These are phyloP conservation scores for Escovopsis weberi DNA, from an alignment of 2,329 filamentous ascomycete genomes.

Conservation along the genomic window DNA sequence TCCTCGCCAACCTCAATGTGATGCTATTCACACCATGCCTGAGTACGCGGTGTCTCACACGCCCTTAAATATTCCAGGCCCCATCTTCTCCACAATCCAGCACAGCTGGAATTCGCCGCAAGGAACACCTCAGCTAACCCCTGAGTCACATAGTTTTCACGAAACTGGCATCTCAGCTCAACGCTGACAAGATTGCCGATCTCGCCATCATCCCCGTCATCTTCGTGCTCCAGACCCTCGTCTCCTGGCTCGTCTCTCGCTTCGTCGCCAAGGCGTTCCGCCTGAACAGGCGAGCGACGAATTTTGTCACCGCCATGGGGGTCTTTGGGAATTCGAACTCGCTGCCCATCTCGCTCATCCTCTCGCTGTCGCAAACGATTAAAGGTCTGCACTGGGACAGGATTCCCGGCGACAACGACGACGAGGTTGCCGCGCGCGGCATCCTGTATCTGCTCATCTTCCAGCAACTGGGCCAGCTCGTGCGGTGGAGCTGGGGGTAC, in stretches of 20 bases:
- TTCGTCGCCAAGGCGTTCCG: constrained; percentile 59
- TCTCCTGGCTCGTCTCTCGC: constrained; percentile 69
- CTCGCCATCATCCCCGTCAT: constrained; percentile 92
- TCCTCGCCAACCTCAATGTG: constrained; percentile 91
- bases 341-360: constrained; percentile 85
- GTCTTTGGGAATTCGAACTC: constrained; percentile 98
- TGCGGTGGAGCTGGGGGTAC: constrained; percentile 97
- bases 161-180: constrained; percentile 89
- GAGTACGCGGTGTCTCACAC: constrained; percentile 41
- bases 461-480: constrained; percentile 87
- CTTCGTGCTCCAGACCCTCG: constrained; percentile 72
- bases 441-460: constrained; percentile 95
- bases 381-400: constrained; percentile 87
- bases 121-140: too few species aligned
- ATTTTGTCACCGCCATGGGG: constrained; percentile 95
- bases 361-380: constrained; percentile 85
- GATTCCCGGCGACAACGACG: constrained; percentile 83
- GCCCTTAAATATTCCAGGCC: too few species aligned
- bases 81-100: neutral
- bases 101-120: too few species aligned
- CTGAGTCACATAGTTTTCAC: constrained; percentile 58
- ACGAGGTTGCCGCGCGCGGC: constrained; percentile 83
- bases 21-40: constrained; percentile 94
- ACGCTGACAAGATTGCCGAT: constrained; percentile 76
- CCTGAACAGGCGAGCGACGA: constrained; percentile 72